phyloP scores from a whole-genome alignment of 257 asterid genomes.

The Petunia secreta region DNA sequence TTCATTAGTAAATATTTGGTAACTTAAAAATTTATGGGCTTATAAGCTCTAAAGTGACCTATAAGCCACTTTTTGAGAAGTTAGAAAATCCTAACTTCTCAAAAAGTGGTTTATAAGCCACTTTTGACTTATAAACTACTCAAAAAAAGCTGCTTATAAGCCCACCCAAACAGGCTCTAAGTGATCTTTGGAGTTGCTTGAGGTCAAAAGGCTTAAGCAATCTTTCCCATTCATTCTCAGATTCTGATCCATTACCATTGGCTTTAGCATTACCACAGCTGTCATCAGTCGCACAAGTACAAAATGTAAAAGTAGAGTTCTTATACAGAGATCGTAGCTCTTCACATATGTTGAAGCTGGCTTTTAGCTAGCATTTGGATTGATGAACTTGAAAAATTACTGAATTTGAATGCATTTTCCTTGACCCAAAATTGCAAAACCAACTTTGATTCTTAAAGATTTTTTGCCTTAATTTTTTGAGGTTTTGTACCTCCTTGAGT shows the following conservation, averaged over 20 bases:
- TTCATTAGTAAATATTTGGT: not conserved
- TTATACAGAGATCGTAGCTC: slow-evolving; percentile 17
- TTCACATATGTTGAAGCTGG: too few relatives aligned
- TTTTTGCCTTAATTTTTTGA: not conserved
- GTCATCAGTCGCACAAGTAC: slow-evolving; percentile 36
- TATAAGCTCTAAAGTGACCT: slow-evolving; percentile 55
- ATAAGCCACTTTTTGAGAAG: slow-evolving; percentile 18
- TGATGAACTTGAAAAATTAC: too few relatives aligned
- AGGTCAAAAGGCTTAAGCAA: slow-evolving; percentile 86
- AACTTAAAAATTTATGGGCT: slow-evolving; percentile 56
- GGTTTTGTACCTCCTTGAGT: not conserved
- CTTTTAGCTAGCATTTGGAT: not conserved
- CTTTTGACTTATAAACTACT: too few relatives aligned
- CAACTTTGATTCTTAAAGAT: not conserved
- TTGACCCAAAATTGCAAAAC: not conserved
- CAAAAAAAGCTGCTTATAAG: too few relatives aligned
- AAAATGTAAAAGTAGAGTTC: slow-evolving; percentile 34
- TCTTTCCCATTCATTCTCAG: slow-evolving; percentile 81
- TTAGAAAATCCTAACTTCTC: too few relatives aligned
- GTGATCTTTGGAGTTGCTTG: slow-evolving; percentile 65
- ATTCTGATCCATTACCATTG: slow-evolving; percentile 41
- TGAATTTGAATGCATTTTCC: not conserved
- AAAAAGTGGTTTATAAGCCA: too few relatives aligned
- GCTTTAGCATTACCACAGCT: slow-evolving; percentile 34
- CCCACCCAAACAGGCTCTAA: slow-evolving; percentile 7